These are phyloP conservation scores for Brassica nigra DNA, from an alignment of 345 rosid genomes.

Conservation along the genomic window DNA sequence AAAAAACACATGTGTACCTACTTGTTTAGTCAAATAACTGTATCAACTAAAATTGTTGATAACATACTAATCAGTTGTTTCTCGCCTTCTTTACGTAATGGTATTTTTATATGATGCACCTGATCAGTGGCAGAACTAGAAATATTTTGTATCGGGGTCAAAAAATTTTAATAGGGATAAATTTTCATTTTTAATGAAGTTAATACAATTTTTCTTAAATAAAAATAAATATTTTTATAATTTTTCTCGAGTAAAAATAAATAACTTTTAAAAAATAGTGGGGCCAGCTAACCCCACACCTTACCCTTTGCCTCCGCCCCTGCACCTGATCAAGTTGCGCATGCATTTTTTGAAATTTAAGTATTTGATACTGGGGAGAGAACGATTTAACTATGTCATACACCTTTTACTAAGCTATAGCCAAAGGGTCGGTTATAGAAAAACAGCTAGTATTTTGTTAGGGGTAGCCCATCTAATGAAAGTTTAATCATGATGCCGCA, in stretches of 20 bases:
- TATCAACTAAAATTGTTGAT: background rate
- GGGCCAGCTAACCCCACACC: no score
- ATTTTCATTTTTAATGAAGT: no score
- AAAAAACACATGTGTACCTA: background rate
- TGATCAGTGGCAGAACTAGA: background rate
- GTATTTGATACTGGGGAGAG: constrained; percentile 7
- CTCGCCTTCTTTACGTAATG: background rate
- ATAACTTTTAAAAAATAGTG: no score
- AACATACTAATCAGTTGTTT: background rate
- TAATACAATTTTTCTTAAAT: no score
- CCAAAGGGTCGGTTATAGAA: constrained; percentile 10
- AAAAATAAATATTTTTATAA: no score
- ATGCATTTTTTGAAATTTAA: constrained; percentile 31
- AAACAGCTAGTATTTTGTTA: background rate
- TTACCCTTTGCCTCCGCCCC: no score
- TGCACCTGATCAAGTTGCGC: constrained; percentile 32
- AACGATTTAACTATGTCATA: background rate
- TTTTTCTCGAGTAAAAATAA: no score
- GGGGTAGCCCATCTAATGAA: background rate
- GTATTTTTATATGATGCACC: constrained; percentile 22
- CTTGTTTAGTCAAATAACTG: background rate
- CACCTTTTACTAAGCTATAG: background rate
- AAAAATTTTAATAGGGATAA: no score
- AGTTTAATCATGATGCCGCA: background rate
- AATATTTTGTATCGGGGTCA: no score